Conservation (phyloP, 2,329 filamentous ascomycete genomes). For the Venturia nashicola region DNA sequence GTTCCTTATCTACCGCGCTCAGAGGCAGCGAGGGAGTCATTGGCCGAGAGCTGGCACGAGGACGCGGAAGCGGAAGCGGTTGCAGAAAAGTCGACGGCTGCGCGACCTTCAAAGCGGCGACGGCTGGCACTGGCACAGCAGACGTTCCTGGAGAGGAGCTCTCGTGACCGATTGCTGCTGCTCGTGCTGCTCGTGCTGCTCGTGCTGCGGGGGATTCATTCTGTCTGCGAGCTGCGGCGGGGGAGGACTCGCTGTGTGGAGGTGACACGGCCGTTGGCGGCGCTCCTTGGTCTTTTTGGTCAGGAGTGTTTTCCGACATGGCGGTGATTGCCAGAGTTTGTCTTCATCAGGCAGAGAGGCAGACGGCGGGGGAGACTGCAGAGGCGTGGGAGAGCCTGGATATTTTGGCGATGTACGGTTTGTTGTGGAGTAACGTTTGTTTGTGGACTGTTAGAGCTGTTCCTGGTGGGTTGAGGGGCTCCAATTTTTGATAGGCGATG, state of each 20-base stretch:
- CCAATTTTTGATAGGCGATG: neutral
- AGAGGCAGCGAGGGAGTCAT: conserved; percentile 15
- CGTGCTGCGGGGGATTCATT: neutral
- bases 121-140: conserved; percentile 6
- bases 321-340: neutral
- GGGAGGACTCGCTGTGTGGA: neutral
- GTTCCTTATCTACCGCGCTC: conserved; percentile 60
- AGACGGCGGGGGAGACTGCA: neutral
- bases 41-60: conserved; percentile 2
- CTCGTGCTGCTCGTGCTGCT: conserved; percentile 1
- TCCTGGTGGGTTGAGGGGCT: neutral
- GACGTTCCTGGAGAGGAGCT: neutral
- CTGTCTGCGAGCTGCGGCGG: neutral
- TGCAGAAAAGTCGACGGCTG: conserved; percentile 21
- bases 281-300: neutral
- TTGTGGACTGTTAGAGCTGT: neutral
- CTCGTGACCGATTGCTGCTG: neutral
- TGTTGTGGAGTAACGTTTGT: neutral
- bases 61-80: conserved; percentile 11
- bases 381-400: neutral
- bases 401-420: neutral
- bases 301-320: neutral
- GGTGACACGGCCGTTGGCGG: neutral
- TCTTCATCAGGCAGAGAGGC: neutral
- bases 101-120: conserved; percentile 13